Percentiles rank a stretch among this genome's conserved stretches.
Evolutionary conservation across 371 early-diverging fungal genomes (phyloP).

Genomic region (Nematocida minor): DNA sequence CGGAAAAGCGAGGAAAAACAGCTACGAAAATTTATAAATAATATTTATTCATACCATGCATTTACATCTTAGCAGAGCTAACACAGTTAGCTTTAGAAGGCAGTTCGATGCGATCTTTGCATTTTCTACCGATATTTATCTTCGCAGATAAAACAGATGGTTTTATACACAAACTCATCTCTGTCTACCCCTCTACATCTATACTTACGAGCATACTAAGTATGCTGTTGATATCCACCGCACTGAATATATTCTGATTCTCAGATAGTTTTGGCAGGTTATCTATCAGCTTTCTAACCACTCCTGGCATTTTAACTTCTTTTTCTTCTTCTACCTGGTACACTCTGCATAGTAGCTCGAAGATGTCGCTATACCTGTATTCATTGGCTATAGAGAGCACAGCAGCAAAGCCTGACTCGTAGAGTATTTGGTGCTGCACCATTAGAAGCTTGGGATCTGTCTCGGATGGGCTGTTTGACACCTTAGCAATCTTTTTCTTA

Average conservation of each 20-base stretch:
- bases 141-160: neutral
- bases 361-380: neutral
- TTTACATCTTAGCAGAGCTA: too few relatives aligned
- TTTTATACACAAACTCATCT: too few relatives aligned
- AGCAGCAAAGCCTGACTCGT: constrained; percentile 25
- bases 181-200: neutral
- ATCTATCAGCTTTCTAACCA: neutral
- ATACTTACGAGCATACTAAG: constrained; percentile 3
- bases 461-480: neutral
- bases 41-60: too few relatives aligned
- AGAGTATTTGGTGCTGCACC: constrained; percentile 35
- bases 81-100: too few relatives aligned
- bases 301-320: neutral
- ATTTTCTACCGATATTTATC: neutral
- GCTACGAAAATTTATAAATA: too few relatives aligned
- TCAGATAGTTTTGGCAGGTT: constrained; percentile 1
- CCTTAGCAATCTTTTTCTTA: neutral
- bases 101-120: too few relatives aligned
- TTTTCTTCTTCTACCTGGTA: constrained; percentile 14
- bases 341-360: neutral
- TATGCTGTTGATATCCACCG: constrained; percentile 8
- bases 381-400: neutral
- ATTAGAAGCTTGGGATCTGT: neutral
- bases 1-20: too few relatives aligned
- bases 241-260: constrained; percentile 27